Base-by-base conservation (phyloP, 1,284 basidiomycete genomes). In the Leccinum pallidistipes region DNA sequence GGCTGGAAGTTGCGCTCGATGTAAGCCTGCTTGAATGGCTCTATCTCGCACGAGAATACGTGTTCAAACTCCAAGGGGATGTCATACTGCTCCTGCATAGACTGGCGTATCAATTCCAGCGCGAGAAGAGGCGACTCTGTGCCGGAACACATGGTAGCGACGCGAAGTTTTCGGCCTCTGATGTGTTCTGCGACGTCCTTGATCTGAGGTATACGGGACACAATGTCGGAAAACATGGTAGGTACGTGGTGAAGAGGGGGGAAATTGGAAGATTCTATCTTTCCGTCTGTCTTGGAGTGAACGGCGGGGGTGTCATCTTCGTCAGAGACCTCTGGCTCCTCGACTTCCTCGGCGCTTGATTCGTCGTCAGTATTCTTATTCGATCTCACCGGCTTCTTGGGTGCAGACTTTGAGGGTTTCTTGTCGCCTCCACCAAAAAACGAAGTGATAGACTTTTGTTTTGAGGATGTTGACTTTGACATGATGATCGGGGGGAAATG, bases 1-100 rank as follows among this genome's bases (percentile, higher is more conserved):
- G 94, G 94, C 61, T 86, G 85, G 73, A 98, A 98, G 76, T 98
- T 98, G 29, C 96, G 85, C 75, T 98, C 96, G 64, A 98, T 98
- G 75, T 98, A 98, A 0, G 95, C 95, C 75, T 98, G 95, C 76
- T 98, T 98, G 84, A 96, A 98, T 2, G 96, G 95, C 73, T 97
- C 96, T 65, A 98, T 97, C 77, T 98, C 95, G 77, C 95, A 97
- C 0, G 95, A 97, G 76, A 98, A 98, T 57, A 97, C 94, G 76
- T 98, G 96, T 69, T 97, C 89, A 63, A 95, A 80, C 38, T 89
- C 83, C 55, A 97, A 78, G 1, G 83, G 79, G 49, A 90, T 71
- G 2, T 79, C 84, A 68, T 87, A 86, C 64, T 90, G 86, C n/a
- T 87, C 85, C 55, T 86, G 77, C 62, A 97, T 86, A 3, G 89